Evolutionary conservation across 2,329 filamentous ascomycete genomes (phyloP).

Genomic region (Microcyclospora tardicrescens): DNA sequence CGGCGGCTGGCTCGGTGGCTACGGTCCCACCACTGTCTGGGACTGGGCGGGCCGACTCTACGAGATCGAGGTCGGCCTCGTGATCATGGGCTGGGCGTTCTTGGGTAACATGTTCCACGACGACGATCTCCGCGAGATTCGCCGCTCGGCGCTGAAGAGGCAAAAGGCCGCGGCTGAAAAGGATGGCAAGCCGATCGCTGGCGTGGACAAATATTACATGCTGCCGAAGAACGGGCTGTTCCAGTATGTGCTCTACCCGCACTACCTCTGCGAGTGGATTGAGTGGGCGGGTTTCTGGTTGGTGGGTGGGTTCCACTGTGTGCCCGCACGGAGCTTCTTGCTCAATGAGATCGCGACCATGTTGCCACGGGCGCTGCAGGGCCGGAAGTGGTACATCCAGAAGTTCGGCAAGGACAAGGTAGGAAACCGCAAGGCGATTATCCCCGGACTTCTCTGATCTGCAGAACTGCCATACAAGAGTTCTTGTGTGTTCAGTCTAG

Average conservation of each 20-base stretch:
- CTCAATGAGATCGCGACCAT: slow-evolving; percentile 83
- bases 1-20: slow-evolving; percentile 69
- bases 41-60: slow-evolving; percentile 37
- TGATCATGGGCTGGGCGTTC: slow-evolving; percentile 65
- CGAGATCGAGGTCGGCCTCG: slow-evolving; percentile 49
- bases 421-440: slow-evolving; percentile 58
- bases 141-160: slow-evolving; percentile 52
- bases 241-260: slow-evolving; percentile 69
- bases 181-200: slow-evolving; percentile 32
- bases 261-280: slow-evolving; percentile 93
- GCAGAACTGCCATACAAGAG: neutral
- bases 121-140: slow-evolving; percentile 75
- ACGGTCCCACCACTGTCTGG: slow-evolving; percentile 51
- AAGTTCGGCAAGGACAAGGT: slow-evolving; percentile 80
- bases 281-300: slow-evolving; percentile 90
- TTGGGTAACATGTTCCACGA: slow-evolving; percentile 79
- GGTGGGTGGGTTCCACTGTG: slow-evolving; percentile 49
- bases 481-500: neutral
- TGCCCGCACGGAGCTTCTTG: slow-evolving; percentile 68
- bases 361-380: slow-evolving; percentile 71
- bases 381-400: slow-evolving; percentile 73
- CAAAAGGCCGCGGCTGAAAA: slow-evolving; percentile 38
- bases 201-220: slow-evolving; percentile 71
- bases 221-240: slow-evolving; percentile 78
- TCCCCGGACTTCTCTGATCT: slow-evolving; percentile 43